These are phyloP conservation scores for Fistulifera pelliculosa DNA, from an alignment of 108 stramenopile species.

Conservation along the genomic window DNA sequence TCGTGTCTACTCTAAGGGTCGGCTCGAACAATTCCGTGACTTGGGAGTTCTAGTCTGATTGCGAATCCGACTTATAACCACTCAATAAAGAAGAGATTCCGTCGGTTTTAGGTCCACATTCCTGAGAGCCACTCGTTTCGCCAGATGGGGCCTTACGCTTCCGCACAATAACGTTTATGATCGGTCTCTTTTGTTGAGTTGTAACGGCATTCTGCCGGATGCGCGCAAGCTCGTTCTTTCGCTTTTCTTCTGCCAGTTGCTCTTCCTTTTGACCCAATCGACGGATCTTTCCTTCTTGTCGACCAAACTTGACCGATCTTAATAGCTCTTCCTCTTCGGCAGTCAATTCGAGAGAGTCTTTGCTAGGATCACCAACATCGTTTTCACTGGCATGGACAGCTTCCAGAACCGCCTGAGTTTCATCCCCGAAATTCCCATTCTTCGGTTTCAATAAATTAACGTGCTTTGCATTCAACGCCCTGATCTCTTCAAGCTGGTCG, in stretches of 20 bases:
- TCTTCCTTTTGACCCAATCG: slow-evolving; percentile 50
- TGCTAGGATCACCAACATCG: slow-evolving; percentile 10
- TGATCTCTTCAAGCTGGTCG: slow-evolving; percentile 91
- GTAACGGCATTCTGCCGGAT: slow-evolving; percentile 27
- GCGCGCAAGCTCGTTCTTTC: slow-evolving; percentile 32
- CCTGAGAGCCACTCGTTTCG: slow-evolving; percentile 3
- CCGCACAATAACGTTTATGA: not conserved
- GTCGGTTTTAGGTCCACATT: not conserved
- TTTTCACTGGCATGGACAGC: slow-evolving; percentile 36
- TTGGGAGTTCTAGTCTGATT: slow-evolving; percentile 55
- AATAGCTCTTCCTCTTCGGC: slow-evolving; percentile 68
- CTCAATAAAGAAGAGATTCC: slow-evolving; percentile 54
- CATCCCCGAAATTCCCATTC: slow-evolving; percentile 17
- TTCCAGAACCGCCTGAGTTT: slow-evolving; percentile 44
- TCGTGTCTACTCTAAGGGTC: too few species aligned
- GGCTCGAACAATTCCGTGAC: too few species aligned
- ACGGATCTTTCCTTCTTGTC: slow-evolving; percentile 3
- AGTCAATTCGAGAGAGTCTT: slow-evolving; percentile 37
- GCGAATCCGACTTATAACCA: slow-evolving; percentile 54
- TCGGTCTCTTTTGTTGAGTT: slow-evolving; percentile 6
- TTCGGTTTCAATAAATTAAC: slow-evolving; percentile 26
- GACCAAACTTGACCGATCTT: slow-evolving; percentile 62
- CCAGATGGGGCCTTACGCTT: not conserved
- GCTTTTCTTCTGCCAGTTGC: slow-evolving; percentile 37
- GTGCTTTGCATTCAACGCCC: slow-evolving; percentile 82